A percentile compares a stretch with the other conserved stretches of the same genome.
These are phyloP conservation scores for Podaxis rugospora DNA, from an alignment of 768 basidiomycete species.

Conservation along the genomic window DNA sequence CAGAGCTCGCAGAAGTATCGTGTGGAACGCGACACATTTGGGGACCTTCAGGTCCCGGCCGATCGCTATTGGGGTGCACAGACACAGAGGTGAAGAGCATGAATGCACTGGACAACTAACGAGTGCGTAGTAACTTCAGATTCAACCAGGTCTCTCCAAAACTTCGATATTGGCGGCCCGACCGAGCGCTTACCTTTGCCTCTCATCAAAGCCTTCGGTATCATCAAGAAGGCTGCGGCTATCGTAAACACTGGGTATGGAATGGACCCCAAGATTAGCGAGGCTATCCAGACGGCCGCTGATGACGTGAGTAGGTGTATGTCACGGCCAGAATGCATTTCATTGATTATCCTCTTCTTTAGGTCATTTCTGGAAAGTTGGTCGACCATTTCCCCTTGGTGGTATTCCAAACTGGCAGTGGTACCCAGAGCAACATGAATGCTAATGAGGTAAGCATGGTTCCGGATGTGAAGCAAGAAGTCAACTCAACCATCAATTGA, in stretches of 20 bases:
- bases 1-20: conserved; percentile 57
- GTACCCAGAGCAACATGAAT: conserved; percentile 99
- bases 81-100: conserved; percentile 72
- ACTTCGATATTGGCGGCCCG: conserved; percentile 97
- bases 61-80: conserved; percentile 96
- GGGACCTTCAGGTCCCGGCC: conserved; percentile 77
- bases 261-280: conserved; percentile 79
- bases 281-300: conserved; percentile 88
- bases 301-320: conserved; percentile 68
- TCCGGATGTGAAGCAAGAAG: not conserved
- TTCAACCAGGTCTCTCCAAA: conserved; percentile 73
- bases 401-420: conserved; percentile 98
- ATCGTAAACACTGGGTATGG: conserved; percentile 89
- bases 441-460: conserved; percentile 73
- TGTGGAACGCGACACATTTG: conserved; percentile 91
- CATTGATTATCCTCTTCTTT: conserved; percentile 9
- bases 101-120: not conserved
- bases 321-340: not conserved
- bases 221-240: conserved; percentile 95
- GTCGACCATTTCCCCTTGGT: conserved; percentile 96
- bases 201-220: conserved; percentile 97
- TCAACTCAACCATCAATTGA: not conserved
- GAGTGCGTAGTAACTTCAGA: not conserved
- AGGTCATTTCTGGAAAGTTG: conserved; percentile 96
- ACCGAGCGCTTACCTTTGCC: conserved; percentile 90